Percentiles rank a stretch among this genome's conserved stretches.
These are phyloP conservation scores for Tulasnella sp. DNA, from an alignment of 768 basidiomycete species.

Conservation along the genomic window DNA sequence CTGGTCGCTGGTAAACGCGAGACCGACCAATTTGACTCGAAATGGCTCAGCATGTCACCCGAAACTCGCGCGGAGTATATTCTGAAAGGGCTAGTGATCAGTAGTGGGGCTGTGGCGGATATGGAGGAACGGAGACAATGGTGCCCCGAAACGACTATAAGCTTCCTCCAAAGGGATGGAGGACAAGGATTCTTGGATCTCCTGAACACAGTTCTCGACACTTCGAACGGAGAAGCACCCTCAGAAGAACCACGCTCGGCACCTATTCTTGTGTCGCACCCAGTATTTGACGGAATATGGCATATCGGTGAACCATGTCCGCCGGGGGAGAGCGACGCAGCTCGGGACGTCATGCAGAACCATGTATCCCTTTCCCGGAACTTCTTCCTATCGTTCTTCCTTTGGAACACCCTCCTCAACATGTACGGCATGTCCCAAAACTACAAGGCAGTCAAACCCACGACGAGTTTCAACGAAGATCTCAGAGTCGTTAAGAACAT, in stretches of 20 bases:
- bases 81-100: not conserved
- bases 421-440: not conserved
- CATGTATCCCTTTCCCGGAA: not conserved
- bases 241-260: not conserved
- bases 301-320: not conserved
- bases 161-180: not conserved
- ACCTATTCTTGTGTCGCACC: not conserved
- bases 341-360: not conserved
- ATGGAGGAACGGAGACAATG: not conserved
- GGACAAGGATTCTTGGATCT: not conserved
- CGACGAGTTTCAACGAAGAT: not conserved
- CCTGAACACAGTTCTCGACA: not conserved
- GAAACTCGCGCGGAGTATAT: not conserved
- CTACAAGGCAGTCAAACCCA: not conserved
- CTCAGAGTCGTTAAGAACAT: not conserved
- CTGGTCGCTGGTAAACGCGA: not conserved
- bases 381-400: not conserved
- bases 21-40: not conserved
- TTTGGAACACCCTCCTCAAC: not conserved
- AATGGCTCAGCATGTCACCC: not conserved
- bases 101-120: not conserved
- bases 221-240: not conserved
- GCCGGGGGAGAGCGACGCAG: not conserved
- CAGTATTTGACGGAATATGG: not conserved
- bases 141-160: not conserved